Evolutionary conservation across 495 filamentous ascomycete species (phyloP), one percentile per base, ranked within the genome.

Genomic region (Chaetomium fimeti): DNA sequence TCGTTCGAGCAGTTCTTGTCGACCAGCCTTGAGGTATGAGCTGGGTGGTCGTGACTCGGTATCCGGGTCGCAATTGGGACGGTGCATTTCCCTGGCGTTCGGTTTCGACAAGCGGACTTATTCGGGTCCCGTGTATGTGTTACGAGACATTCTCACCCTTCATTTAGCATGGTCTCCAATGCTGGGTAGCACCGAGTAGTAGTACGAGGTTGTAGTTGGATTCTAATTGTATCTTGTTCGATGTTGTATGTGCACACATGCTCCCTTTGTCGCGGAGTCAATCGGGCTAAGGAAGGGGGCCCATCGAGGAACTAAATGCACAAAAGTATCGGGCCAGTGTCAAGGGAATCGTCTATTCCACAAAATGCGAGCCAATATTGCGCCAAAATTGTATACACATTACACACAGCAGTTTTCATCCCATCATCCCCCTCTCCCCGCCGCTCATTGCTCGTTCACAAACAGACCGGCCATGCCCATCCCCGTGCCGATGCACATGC

Each of bases 401-500:
- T 45, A 58, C 38, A 43, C 12, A 15, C 5, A 13, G 24, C 24
- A 15, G 27, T 54, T 28, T 58, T 9, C 13, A 18, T 11, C 5
- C 24, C 32, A 8, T 45, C 55, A 28, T 58, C 11, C 24, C 36
- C 16, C 24, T 24, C 36, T 28, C 3, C 9, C 20, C 16, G 36
- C 18, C 36, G 25, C 40, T 63, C 71, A 72, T 76, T 88, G 84
- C 82, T 91, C 90, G 68, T 92, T 93, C 24, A 93, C 89, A 78
- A 91, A 90, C 75, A 93, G 73, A 6, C 88, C 91, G 42, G 91
- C 91, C 91, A 93, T 95, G 38, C 90, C 91, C 82, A 78, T 82
- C 45, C 87, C 91, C 36, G 88, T 91, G 27, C 90, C 88, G 72
- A 95, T 91, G 72, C 90, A 93, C 90, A 93, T 95, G 71, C 88